Evolutionary conservation across 805 yeast genomes (phyloP).

Genomic region (Monosporozyma yasuniensis): DNA sequence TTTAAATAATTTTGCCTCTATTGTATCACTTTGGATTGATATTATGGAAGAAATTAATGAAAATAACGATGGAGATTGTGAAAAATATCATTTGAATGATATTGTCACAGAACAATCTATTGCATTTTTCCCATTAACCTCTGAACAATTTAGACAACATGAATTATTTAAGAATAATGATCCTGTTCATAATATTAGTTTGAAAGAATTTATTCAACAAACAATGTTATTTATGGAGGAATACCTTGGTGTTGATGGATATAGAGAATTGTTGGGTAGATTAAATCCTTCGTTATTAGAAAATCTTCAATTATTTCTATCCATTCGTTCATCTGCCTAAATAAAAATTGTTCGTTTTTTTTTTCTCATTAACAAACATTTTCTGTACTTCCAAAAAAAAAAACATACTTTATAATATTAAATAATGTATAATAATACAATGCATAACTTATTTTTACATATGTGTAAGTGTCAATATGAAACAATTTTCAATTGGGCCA

Average conservation of each 20-base stretch:
- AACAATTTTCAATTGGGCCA: too few relatives aligned
- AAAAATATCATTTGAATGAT: constrained; percentile 40
- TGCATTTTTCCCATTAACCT: constrained; percentile 23
- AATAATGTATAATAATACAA: neutral
- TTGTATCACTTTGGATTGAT: constrained; percentile 38
- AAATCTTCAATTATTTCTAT: constrained; percentile 22
- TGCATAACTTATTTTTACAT: neutral
- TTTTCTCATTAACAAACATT: neutral
- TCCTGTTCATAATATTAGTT: constrained; percentile 45
- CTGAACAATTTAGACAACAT: constrained; percentile 39
- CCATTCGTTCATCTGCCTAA: constrained; percentile 3
- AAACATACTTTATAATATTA: neutral
- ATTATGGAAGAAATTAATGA: constrained; percentile 74
- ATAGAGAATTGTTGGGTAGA: constrained; percentile 16
- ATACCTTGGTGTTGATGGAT: constrained; percentile 18
- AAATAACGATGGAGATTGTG: constrained; percentile 44
- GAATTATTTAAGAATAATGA: constrained; percentile 34
- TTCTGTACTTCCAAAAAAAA: too few relatives aligned
- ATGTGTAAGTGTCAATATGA: too few relatives aligned
- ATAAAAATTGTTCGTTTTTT: neutral
- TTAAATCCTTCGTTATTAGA: constrained; percentile 20
- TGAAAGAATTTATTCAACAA: constrained; percentile 38
- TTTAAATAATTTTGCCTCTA: constrained; percentile 26
- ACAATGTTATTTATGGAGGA: constrained; percentile 21
- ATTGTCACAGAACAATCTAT: constrained; percentile 28